These are phyloP conservation scores for Monosporascus cannonballus DNA, from an alignment of 2,329 filamentous ascomycete genomes.

Conservation along the genomic window DNA sequence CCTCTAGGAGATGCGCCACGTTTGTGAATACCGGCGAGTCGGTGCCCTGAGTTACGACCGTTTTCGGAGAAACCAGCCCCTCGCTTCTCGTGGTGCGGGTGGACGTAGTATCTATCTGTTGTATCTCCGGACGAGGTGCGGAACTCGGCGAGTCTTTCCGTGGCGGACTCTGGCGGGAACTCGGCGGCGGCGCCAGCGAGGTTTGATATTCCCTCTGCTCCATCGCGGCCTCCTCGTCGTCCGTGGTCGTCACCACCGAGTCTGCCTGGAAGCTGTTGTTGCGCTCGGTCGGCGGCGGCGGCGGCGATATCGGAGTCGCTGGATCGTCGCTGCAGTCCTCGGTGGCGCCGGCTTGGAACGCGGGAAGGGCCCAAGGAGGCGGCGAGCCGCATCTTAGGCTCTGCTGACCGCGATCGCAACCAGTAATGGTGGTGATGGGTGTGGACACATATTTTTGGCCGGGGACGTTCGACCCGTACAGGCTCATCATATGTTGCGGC, in stretches of 20 bases:
- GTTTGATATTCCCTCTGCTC: slow-evolving; percentile 15
- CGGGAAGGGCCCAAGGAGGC: neutral
- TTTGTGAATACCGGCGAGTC: neutral
- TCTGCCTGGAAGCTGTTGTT: neutral
- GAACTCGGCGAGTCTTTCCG: slow-evolving; percentile 21
- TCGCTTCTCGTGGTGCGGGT: slow-evolving; percentile 5
- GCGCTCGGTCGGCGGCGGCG: slow-evolving; percentile 5
- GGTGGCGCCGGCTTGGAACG: neutral
- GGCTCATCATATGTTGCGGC: slow-evolving; percentile 3
- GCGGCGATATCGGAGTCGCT: slow-evolving; percentile 4
- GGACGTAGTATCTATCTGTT: slow-evolving; percentile 19
- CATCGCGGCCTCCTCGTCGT: slow-evolving; percentile 14
- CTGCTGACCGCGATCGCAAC: slow-evolving; percentile 31
- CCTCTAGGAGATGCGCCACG: neutral
- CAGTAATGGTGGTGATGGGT: slow-evolving; percentile 60
- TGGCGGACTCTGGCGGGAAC: slow-evolving; percentile 20
- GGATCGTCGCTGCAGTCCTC: slow-evolving; percentile 3
- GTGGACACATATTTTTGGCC: slow-evolving; percentile 41
- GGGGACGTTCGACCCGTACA: slow-evolving; percentile 1
- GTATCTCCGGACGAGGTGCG: slow-evolving; percentile 17
- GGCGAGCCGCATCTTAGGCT: slow-evolving; percentile 2
- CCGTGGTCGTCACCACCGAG: neutral
- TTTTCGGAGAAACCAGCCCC: neutral
- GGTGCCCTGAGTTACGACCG: neutral
- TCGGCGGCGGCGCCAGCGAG: slow-evolving; percentile 2